Base-by-base conservation (phyloP, 495 filamentous ascomycete genomes). In the Paragyromitra xinjiangensis region DNA sequence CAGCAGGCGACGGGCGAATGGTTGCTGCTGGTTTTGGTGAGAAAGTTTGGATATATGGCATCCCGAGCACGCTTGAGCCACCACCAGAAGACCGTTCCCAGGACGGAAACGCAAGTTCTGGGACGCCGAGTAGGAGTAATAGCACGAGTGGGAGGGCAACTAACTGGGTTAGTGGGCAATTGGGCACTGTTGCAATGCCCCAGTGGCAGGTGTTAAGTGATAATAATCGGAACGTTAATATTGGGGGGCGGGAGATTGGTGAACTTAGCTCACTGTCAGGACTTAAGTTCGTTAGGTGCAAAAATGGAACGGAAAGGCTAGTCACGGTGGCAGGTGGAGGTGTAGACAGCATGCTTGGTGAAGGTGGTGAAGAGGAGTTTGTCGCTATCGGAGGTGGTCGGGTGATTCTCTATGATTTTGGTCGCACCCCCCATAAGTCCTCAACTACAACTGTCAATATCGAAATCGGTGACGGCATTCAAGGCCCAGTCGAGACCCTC, bases 331-430 rank as follows among this genome's bases (percentile, higher is more conserved):
- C 93, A 12, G 91, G 92, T 40, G 93, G 93, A 50, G 90, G 93
- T 11, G 87, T 92, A 34, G 88, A 88, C 6, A 85, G 87, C 26
- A 83, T 85, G 65, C 85, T 86, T 12, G 85, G 87, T 3, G 87
- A 89, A 64, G 92, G 92, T 61, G 87, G 89, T 44, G 92, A 93
- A 64, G 89, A 92, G 69, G 92, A 94, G 77, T 91, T 88, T 26
- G 89, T 94, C 26, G 87, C 93, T 69, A 88, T 94, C n/a, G 93
- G 94, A 77, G 92, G 93, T 29, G 93, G 93, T 22, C 87, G 93
- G 77, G 84, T 96, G n/a, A 88, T 90, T 11, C 83, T 96, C 7
- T 84, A 94, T 61, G 93, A 95, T 81, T 95, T 96, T 78, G 86
- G 89, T 67, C 90, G 91, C 71, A 84, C 87, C 8, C 73, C 86